A percentile compares a stretch with the other conserved stretches of the same genome.
phyloP scores from a whole-genome alignment of 176 grass and related monocot species.

The Phyllostachys edulis region DNA sequence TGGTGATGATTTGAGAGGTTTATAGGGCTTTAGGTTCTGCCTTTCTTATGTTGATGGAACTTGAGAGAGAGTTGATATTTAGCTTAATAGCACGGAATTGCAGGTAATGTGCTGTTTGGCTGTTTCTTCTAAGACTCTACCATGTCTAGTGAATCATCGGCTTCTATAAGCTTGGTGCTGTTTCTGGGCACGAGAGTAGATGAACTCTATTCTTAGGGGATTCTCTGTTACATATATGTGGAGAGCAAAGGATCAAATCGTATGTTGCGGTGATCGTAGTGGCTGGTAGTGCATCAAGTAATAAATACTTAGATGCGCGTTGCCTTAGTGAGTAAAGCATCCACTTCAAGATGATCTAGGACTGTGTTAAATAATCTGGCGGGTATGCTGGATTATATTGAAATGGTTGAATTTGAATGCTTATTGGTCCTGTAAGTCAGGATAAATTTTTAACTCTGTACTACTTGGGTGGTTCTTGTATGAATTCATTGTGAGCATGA shows the following conservation, averaged over 20 bases:
- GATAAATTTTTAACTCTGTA: neutral
- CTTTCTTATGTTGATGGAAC: neutral
- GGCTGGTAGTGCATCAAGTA: neutral
- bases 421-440: neutral
- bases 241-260: neutral
- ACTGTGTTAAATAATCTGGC: neutral
- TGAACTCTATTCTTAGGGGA: neutral
- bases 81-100: neutral
- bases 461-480: neutral
- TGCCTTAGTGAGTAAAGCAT: neutral
- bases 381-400: neutral
- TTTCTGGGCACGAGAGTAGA: neutral
- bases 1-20: too few relatives aligned
- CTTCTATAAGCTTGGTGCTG: too few relatives aligned
- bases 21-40: too few relatives aligned
- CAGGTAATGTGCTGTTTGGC: too few relatives aligned
- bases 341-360: neutral
- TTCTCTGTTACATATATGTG: neutral
- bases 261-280: neutral
- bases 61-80: neutral
- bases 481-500: neutral
- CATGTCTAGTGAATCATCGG: neutral
- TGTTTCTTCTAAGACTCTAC: neutral
- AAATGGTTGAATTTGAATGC: neutral
- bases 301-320: neutral